phyloP scores from a whole-genome alignment of 441 rosid genomes.

The Erodium trifolium region DNA sequence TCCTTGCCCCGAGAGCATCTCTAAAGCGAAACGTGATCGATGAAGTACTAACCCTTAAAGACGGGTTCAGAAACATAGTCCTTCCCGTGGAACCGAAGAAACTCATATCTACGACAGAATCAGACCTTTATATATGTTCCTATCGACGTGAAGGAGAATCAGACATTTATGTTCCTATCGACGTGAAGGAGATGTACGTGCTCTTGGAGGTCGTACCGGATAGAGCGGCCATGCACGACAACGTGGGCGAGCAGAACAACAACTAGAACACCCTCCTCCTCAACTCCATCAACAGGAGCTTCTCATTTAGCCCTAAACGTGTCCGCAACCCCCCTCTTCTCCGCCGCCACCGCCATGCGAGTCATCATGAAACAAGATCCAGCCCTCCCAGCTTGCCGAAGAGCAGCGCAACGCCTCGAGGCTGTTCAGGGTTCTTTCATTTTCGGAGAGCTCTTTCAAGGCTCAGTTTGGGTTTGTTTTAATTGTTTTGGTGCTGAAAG shows the following conservation, averaged over 20 bases:
- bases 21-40: too few relatives aligned
- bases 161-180: too few relatives aligned
- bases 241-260: slow-evolving; percentile 44
- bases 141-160: too few relatives aligned
- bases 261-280: slow-evolving; percentile 56
- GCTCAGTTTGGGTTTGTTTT: too few relatives aligned
- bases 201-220: slow-evolving; percentile 43
- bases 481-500: too few relatives aligned
- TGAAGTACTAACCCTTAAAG: too few relatives aligned
- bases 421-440: slow-evolving; percentile 43
- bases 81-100: too few relatives aligned
- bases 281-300: slow-evolving; percentile 39
- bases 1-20: too few relatives aligned
- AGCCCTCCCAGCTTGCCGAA: slow-evolving; percentile 72
- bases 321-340: slow-evolving; percentile 41
- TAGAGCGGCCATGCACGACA: slow-evolving; percentile 50
- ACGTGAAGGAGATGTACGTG: slow-evolving; percentile 28
- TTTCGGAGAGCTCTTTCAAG: too few relatives aligned
- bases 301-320: slow-evolving; percentile 33
- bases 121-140: too few relatives aligned
- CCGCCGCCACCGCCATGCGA: slow-evolving; percentile 47
- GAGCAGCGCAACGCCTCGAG: slow-evolving; percentile 63
- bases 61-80: too few relatives aligned
- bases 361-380: slow-evolving; percentile 52
- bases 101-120: too few relatives aligned